Evolutionary conservation across 768 basidiomycete genomes (phyloP).

Genomic region (Kwoniella shandongensis): DNA sequence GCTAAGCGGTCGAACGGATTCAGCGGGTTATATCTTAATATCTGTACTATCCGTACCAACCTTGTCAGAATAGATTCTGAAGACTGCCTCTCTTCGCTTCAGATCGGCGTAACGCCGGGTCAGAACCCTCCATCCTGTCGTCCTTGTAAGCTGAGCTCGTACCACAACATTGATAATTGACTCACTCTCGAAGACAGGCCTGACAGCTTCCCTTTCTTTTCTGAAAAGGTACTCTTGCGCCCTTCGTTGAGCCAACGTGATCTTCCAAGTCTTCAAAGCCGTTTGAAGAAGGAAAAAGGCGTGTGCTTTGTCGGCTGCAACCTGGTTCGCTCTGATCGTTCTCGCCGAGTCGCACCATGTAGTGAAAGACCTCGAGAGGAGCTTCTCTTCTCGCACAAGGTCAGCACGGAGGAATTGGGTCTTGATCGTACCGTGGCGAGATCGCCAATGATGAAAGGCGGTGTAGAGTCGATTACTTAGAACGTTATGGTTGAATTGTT

Average conservation of each 20-base stretch:
- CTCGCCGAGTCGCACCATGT: conserved; percentile 21
- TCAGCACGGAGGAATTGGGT: conserved; percentile 14
- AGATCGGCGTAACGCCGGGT: conserved; percentile 13
- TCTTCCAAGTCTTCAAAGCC: conserved; percentile 29
- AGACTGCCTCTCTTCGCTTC: neutral
- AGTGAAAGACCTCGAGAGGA: neutral
- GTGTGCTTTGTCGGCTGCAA: conserved; percentile 32
- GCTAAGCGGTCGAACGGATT: conserved; percentile 13
- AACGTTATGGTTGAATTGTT: conserved; percentile 9
- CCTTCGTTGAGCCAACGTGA: conserved; percentile 5
- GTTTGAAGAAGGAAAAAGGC: conserved; percentile 37
- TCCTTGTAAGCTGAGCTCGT: neutral
- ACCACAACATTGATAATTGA: neutral
- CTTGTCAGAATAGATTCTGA: conserved; percentile 2
- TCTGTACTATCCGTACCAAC: conserved; percentile 3
- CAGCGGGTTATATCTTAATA: neutral
- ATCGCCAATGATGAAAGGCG: conserved; percentile 26
- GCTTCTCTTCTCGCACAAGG: conserved; percentile 16
- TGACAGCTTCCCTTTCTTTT: conserved; percentile 12
- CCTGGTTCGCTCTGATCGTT: conserved; percentile 14
- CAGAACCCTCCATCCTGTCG: conserved; percentile 27
- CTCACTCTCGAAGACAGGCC: conserved; percentile 30
- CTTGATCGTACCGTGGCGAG: neutral
- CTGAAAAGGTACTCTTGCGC: conserved; percentile 21
- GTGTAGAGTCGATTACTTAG: conserved; percentile 3